Evolutionary conservation across 192 early-diverging fungal species (phyloP), one percentile per base, ranked within the genome.

Genomic region (Kickxella alabastrina): DNA sequence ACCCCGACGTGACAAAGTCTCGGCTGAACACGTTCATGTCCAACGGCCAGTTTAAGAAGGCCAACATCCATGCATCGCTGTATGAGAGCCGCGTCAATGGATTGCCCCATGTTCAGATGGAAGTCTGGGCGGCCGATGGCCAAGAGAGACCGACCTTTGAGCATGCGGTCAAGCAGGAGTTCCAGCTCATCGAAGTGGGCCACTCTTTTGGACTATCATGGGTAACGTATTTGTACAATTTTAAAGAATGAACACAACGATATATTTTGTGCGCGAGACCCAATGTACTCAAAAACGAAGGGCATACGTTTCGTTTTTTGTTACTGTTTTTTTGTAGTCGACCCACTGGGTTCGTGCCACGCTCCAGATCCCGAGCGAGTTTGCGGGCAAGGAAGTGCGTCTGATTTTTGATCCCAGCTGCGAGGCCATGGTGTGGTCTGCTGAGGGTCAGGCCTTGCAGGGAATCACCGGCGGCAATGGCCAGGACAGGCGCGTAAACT

Each of bases 361-460:
- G 23, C 66, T 95, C n/a, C 62, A 54, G 36, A 80, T 99, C 22
- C 97, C 93, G 3, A 50, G 66, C 1, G 56, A 60, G 48, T 57
- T 64, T 49, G 81, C 60, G 10, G 85, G 84, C 34, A 79, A 91
- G 55, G 83, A 84, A 44, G 90, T 99, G n/a, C 77, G 85, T 28
- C 78, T 99, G 15, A 42, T 87, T 15, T 99, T 92, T 75, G 87
- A 99, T 62, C 80, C 93, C 9, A 69, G 75, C 51, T 92, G 84
- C 59, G 95, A 99, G 66, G 92, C 79, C 14, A 72, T 98, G 75
- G 66, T 99, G n/a, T 99, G 91, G 90, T 84, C 89, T 3, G 77
- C 56, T 13, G 79, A 86, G 6, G 93, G 97, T 1, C 58, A 83
- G 41, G 85, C 91, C 1, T 68, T 96, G 18, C 87, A 90, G 65